phyloP scores from a whole-genome alignment of 148 eudicot species.

The Nepenthes mirabilis region DNA sequence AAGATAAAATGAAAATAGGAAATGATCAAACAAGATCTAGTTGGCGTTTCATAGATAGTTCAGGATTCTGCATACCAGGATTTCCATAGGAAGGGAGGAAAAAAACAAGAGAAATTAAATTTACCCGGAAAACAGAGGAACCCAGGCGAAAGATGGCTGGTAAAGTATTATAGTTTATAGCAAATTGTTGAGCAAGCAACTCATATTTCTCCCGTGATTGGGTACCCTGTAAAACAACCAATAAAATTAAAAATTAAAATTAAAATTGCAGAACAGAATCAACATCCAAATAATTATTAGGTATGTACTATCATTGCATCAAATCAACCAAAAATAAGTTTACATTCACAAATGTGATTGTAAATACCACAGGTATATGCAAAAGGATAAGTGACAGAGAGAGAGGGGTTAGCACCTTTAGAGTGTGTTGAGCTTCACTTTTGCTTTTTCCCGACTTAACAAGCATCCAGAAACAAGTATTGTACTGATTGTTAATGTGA shows the following conservation, averaged over 20 bases:
- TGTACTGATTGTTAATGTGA: slow-evolving; percentile 84
- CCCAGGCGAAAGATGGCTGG: slow-evolving; percentile 74
- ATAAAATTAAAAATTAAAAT: neutral
- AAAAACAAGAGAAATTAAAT: neutral
- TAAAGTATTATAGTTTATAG: slow-evolving; percentile 53
- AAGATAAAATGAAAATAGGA: no score
- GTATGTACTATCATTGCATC: no score
- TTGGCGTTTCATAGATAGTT: no score
- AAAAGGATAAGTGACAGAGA: neutral
- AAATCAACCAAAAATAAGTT: no score
- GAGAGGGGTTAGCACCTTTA: slow-evolving; percentile 43
- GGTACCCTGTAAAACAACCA: slow-evolving; percentile 31
- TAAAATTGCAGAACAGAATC: neutral
- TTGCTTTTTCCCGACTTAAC: slow-evolving; percentile 71
- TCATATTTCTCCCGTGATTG: slow-evolving; percentile 65
- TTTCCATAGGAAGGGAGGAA: neutral
- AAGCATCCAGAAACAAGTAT: slow-evolving; percentile 93
- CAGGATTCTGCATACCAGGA: no score
- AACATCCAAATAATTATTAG: neutral
- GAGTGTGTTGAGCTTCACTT: slow-evolving; percentile 44
- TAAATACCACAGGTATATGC: no score
- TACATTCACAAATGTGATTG: no score
- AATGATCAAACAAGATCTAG: no score
- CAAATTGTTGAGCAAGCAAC: slow-evolving; percentile 47
- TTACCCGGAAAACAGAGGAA: slow-evolving; percentile 48